These are phyloP conservation scores for Globisporangium splendens DNA, from an alignment of 352 stramenopile species.

Conservation along the genomic window DNA sequence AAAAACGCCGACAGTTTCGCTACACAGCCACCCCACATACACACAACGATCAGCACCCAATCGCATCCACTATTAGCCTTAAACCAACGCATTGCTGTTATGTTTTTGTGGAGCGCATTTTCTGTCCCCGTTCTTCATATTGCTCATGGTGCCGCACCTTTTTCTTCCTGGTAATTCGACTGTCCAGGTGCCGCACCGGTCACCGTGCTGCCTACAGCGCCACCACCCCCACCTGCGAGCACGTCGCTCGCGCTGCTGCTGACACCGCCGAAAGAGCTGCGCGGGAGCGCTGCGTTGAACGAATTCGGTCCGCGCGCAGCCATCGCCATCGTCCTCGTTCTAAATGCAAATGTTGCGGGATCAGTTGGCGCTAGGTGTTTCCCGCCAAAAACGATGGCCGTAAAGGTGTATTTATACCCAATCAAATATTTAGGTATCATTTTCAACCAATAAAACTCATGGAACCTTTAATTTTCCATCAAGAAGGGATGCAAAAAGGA, in stretches of 20 bases:
- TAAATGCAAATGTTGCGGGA: neutral
- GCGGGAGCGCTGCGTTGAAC: conserved; percentile 3
- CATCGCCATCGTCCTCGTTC: conserved; percentile 1
- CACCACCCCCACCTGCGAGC: conserved; percentile 4
- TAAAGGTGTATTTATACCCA: no score
- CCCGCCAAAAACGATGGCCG: no score
- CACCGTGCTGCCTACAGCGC: neutral
- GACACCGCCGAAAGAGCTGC: conserved; percentile 9
- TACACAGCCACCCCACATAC: conserved; percentile 14
- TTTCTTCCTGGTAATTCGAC: conserved; percentile 50
- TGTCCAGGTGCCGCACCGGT: conserved; percentile 10
- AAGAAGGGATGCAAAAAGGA: no score
- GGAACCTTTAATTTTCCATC: no score
- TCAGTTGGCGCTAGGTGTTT: no score
- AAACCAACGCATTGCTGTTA: no score
- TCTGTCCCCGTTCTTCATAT: no score
- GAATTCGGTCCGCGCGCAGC: conserved; percentile 10
- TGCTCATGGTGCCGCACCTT: conserved; percentile 23
- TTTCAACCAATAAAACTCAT: no score
- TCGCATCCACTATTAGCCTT: no score
- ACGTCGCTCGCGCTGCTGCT: conserved; percentile 12
- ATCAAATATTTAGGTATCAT: no score
- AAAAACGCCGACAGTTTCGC: conserved; percentile 79
- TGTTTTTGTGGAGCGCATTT: no score
- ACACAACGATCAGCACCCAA: neutral